phyloP scores from a whole-genome alignment of 2,329 filamentous ascomycete species.

The Cladorrhinum sp. region DNA sequence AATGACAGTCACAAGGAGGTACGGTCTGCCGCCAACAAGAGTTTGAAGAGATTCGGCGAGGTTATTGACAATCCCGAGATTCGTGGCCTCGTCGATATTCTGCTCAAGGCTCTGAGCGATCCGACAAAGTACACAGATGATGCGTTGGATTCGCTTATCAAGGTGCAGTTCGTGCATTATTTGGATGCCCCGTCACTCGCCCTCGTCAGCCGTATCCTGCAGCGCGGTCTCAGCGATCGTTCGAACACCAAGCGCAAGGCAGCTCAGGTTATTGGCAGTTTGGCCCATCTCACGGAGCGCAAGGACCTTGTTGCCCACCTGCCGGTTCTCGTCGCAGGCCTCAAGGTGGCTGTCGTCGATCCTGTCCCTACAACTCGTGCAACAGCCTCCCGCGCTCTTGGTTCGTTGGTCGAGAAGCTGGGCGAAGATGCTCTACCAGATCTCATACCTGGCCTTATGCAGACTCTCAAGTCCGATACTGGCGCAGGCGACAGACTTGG shows the following conservation, averaged over 20 bases:
- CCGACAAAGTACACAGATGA: constrained; percentile 96
- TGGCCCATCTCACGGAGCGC: constrained; percentile 94
- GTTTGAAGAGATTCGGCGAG: constrained; percentile 95
- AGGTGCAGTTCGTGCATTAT: constrained; percentile 97
- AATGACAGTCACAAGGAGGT: constrained; percentile 99
- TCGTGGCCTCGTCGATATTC: constrained; percentile 83
- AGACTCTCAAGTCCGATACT: constrained; percentile 94
- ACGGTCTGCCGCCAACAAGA: constrained; percentile 84
- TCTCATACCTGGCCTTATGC: constrained; percentile 95
- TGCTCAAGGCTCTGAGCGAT: constrained; percentile 95
- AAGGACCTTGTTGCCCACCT: constrained; percentile 90
- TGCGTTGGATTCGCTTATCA: constrained; percentile 89
- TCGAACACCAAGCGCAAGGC: constrained; percentile 96
- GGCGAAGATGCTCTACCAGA: constrained; percentile 96
- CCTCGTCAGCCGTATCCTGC: constrained; percentile 89
- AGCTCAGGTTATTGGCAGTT: constrained; percentile 93
- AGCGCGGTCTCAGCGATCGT: constrained; percentile 84
- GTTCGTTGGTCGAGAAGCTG: constrained; percentile 95
- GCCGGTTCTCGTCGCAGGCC: constrained; percentile 84
- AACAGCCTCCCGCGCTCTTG: constrained; percentile 91
- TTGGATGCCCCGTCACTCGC: constrained; percentile 95
- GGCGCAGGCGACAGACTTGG: constrained; percentile 94
- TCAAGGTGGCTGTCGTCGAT: constrained; percentile 87
- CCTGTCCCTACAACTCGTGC: constrained; percentile 95
- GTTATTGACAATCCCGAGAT: constrained; percentile 98